Base-by-base conservation (phyloP, 148 eudicot species). In the Persicaria maculosa region DNA sequence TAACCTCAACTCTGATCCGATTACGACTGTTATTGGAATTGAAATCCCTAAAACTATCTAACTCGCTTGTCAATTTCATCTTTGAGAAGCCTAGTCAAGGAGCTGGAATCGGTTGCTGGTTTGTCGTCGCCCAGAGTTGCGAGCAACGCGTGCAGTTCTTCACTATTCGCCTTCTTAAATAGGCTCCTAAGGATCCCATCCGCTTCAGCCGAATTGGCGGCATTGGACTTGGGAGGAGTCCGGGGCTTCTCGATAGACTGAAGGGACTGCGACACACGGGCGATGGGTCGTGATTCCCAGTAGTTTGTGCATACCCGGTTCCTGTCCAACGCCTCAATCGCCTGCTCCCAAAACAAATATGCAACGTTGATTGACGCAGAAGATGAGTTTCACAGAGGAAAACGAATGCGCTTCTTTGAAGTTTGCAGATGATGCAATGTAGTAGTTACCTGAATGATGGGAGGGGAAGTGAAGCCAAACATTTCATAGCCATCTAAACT, bases 391-490 rank as follows among this genome's bases (percentile, higher is more conserved):
- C 68, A 1, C 40, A 31, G 40, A 31, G 40, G 40, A 31, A 31
- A 31, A 31, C 40, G 40, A 16, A 7, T 1, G 9, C 16, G 20
- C 67, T 52, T 3, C 52, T 43, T 20, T 12, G 71, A 68, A 43
- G 40, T 52, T 31, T 5, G 4, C 3, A 48, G 4, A 55, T 45
- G 5, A n/a, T 50, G 73, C n/a, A 57, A 22, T 54, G 9, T 11
- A 47, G 44, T 20, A 73, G 45, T 80, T 83, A 89, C 99, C 97
- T 92, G 99, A 71, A 92, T 74, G 50, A 96, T 92, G 46, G 83
- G 79, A 25, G 99, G 97, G 25, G 96, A 89, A 72, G 93, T 85
- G 73, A 96, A 90, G 68, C 99, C 99, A 81, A 92, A 96, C 97
- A 96, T 92, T 87, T 89, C 94, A 75, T 88, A 78, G 76, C 99